These are phyloP conservation scores for Amylostereum areolatum DNA, from an alignment of 1,284 basidiomycete genomes.

Conservation along the genomic window DNA sequence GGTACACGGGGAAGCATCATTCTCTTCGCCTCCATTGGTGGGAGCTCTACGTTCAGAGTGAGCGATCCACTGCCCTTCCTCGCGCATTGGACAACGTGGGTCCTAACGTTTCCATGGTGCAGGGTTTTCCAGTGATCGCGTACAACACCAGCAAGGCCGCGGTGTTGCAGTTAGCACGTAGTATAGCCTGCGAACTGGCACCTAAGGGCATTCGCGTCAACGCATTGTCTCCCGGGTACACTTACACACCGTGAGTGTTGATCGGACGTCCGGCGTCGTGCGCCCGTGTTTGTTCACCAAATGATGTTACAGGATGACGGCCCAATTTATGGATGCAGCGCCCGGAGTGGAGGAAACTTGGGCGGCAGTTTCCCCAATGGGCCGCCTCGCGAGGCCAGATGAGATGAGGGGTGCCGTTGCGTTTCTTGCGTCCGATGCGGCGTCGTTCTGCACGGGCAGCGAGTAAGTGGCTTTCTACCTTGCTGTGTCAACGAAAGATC, in stretches of 20 bases:
- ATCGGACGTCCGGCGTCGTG: neutral
- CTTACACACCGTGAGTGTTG: conserved; percentile 55
- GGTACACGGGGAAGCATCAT: conserved; percentile 71
- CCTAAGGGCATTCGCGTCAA: conserved; percentile 65
- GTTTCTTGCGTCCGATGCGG: conserved; percentile 74
- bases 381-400: conserved; percentile 68
- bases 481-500: neutral
- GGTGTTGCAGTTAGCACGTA: conserved; percentile 74
- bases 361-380: conserved; percentile 67
- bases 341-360: conserved; percentile 66
- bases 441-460: conserved; percentile 66
- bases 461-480: conserved; percentile 42
- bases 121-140: conserved; percentile 67
- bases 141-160: conserved; percentile 80
- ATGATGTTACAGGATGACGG: conserved; percentile 56
- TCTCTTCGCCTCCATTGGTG: conserved; percentile 81
- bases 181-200: conserved; percentile 78
- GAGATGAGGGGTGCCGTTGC: conserved; percentile 69
- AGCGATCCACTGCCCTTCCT: conserved; percentile 7
- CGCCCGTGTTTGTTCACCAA: neutral
- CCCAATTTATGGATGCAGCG: conserved; percentile 62
- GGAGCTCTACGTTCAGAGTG: conserved; percentile 76
- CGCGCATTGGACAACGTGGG: neutral
- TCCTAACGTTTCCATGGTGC: neutral
- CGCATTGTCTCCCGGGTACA: conserved; percentile 68